Evolutionary conservation across 345 rosid species (phyloP), one percentile per base, ranked within the genome.

Genomic region (Arabis hirsuta): DNA sequence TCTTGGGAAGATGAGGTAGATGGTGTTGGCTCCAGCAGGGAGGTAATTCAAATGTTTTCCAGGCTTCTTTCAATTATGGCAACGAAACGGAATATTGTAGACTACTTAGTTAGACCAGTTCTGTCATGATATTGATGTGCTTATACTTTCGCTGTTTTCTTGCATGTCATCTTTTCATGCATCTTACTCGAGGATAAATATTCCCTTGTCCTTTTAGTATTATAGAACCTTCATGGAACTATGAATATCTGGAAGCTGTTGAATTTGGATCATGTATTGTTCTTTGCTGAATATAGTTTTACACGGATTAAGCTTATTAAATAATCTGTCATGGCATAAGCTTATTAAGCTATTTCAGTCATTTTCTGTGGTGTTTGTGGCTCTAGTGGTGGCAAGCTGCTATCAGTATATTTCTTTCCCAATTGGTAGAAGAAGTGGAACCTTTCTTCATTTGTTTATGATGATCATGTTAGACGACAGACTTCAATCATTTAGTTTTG

Each of bases 1-100:
- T 81, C 80, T 45, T 92, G 98, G 96, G 98, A 90, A 68, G 90
- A 87, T 75, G 80, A 82, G 71, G 74, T 57, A 34, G 60, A 36
- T 73, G 86, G 71, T 57, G 42, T 56, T 71, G 79, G 69, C 69
- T 76, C 80, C 57, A 6, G 31, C 36, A 76, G 69, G 42, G 83
- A 84, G 94, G 98, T 92, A 81, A 62, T 26, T 12, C 9, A 54
- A 55, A 22, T 69, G 13, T 14, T 69, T 14, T 36, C 12, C 22
- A 27, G 61, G 62, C 56, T 52, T 16, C 42, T 24, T 47, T 58
- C 62, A 9, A 12, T 43, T 38, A 42, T 67, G n/a, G 42, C 2
- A 52, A 19, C 12, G 8, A 19, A 10, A 22, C 43, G 32, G 31
- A 67, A 36, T 42, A 42, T 24, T 32, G 43, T 19, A 67, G 51